phyloP scores from a whole-genome alignment of 495 filamentous ascomycete genomes.

The Talaromyces ruber region DNA sequence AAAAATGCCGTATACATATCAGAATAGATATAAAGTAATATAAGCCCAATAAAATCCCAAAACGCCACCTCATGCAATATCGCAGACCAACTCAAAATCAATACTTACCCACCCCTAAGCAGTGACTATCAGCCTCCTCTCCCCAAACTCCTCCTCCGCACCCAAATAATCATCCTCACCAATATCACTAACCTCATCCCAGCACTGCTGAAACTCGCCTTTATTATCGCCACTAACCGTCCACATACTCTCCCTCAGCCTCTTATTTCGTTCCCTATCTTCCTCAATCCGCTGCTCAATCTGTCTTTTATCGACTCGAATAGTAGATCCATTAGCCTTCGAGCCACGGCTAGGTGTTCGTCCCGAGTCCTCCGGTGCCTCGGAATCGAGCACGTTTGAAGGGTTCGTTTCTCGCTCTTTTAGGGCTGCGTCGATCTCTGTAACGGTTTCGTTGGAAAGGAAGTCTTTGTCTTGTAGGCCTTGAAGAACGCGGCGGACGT shows the following conservation, averaged over 20 bases:
- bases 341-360: conserved; percentile 21
- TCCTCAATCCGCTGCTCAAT: conserved; percentile 96
- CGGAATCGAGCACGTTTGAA: conserved; percentile 27
- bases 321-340: conserved; percentile 20
- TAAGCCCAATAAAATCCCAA: not conserved
- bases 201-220: conserved; percentile 60
- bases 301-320: conserved; percentile 70
- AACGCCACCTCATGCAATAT: conserved; percentile 1
- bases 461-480: conserved; percentile 59
- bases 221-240: conserved; percentile 52
- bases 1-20: not conserved
- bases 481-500: conserved; percentile 72
- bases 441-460: conserved; percentile 56
- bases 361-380: conserved; percentile 25
- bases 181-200: conserved; percentile 72
- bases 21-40: not conserved
- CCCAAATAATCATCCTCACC: conserved; percentile 75
- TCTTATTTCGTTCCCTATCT: conserved; percentile 90
- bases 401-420: conserved; percentile 58
- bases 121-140: conserved; percentile 33
- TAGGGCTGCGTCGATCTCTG: conserved; percentile 71
- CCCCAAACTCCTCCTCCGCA: conserved; percentile 63
- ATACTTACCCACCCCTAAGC: not conserved
- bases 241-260: conserved; percentile 84
- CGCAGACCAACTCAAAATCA: not conserved